phyloP scores from a whole-genome alignment of 2,329 filamentous ascomycete species.

The Colletotrichum tropicicola region DNA sequence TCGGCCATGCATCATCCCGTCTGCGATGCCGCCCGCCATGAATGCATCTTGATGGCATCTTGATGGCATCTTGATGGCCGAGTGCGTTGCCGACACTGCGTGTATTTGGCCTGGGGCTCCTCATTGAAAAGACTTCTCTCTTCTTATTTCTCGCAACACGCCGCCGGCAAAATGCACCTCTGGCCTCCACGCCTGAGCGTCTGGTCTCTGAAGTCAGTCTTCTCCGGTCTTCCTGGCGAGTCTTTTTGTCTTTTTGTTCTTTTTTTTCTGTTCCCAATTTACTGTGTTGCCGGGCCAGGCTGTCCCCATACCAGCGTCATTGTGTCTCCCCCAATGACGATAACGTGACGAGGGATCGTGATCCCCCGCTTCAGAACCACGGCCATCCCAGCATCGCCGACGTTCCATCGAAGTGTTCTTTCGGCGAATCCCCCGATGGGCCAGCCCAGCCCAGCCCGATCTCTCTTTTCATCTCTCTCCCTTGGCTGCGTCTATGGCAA shows the following conservation, averaged over 20 bases:
- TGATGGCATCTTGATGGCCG: not conserved
- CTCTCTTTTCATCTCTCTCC: not conserved
- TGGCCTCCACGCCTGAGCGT: too few relatives aligned
- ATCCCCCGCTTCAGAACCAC: not conserved
- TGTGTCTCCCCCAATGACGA: not conserved
- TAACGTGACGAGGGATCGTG: not conserved
- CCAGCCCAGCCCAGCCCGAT: not conserved
- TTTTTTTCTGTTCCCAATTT: too few relatives aligned
- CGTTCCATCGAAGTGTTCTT: not conserved
- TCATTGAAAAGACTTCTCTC: too few relatives aligned
- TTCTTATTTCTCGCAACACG: too few relatives aligned
- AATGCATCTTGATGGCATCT: not conserved
- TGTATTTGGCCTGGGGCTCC: too few relatives aligned
- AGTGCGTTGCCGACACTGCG: too few relatives aligned
- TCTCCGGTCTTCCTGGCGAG: too few relatives aligned
- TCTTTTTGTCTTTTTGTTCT: too few relatives aligned
- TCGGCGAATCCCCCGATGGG: conserved; percentile 8
- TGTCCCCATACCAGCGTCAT: not conserved
- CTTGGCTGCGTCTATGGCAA: not conserved
- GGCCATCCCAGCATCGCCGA: not conserved
- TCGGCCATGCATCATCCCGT: conserved; percentile 23
- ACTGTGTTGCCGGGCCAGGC: not conserved
- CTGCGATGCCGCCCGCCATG: not conserved
- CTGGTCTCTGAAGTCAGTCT: too few relatives aligned
- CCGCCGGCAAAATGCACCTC: too few relatives aligned